These are phyloP conservation scores for Lentinula guzmanii DNA, from an alignment of 768 basidiomycete species.

Conservation along the genomic window DNA sequence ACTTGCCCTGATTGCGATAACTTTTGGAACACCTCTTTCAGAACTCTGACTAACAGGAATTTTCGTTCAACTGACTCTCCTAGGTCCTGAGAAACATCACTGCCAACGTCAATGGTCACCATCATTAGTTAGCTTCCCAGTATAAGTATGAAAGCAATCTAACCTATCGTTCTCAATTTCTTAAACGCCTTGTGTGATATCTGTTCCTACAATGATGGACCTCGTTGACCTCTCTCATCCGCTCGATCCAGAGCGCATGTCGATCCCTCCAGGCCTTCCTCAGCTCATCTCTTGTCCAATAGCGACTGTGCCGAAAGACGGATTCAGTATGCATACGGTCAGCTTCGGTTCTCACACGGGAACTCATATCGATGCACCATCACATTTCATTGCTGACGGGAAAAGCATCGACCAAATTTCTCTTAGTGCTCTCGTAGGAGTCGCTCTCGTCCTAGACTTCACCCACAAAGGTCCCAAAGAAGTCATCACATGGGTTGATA, in stretches of 20 bases:
- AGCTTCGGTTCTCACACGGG: conserved; percentile 66
- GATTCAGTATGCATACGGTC: conserved; percentile 46
- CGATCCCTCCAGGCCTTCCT: conserved; percentile 54
- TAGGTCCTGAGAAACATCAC: background rate
- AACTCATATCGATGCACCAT: conserved; percentile 77
- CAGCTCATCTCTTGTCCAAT: conserved; percentile 31
- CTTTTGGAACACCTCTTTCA: too few relatives aligned
- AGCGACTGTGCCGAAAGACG: conserved; percentile 37
- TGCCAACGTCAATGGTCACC: background rate
- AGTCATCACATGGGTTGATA: conserved; percentile 51
- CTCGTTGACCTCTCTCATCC: conserved; percentile 52
- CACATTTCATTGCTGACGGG: conserved; percentile 60
- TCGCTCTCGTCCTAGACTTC: conserved; percentile 51
- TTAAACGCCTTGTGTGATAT: background rate
- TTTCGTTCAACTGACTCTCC: background rate
- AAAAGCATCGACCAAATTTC: conserved; percentile 54
- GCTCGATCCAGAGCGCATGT: conserved; percentile 33
- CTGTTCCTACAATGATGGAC: background rate
- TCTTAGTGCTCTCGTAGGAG: conserved; percentile 47
- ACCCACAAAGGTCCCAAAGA: conserved; percentile 34
- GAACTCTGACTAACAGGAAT: background rate
- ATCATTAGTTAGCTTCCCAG: background rate
- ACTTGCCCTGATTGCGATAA: background rate
- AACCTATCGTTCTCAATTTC: background rate
- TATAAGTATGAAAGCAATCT: background rate